These are phyloP conservation scores for Pseudonitzschia pungens DNA, from an alignment of 108 stramenopile species.

Conservation along the genomic window DNA sequence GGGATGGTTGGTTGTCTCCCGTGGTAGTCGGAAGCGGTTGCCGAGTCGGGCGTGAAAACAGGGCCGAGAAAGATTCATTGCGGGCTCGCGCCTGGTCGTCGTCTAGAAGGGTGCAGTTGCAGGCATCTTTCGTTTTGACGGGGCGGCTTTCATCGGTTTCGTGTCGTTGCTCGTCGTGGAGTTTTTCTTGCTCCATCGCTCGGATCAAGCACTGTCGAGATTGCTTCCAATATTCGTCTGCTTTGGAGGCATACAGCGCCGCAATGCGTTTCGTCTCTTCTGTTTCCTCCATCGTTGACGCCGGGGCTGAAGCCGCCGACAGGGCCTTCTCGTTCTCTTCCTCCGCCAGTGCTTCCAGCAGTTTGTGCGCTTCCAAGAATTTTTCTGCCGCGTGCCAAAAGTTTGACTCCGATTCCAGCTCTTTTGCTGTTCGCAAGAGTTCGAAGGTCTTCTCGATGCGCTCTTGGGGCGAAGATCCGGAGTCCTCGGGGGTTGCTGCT, in stretches of 20 bases:
- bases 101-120: not conserved
- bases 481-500: not conserved
- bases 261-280: constrained; percentile 25
- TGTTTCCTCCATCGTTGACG: constrained; percentile 23
- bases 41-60: constrained; percentile 35
- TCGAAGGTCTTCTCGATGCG: constrained; percentile 37
- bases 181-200: constrained; percentile 31
- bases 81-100: constrained; percentile 33
- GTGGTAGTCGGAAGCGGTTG: not conserved
- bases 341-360: constrained; percentile 27
- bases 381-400: constrained; percentile 33
- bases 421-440: constrained; percentile 24
- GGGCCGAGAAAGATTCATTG: constrained; percentile 17
- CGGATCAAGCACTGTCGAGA: constrained; percentile 28
- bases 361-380: constrained; percentile 22
- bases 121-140: not conserved
- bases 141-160: not conserved
- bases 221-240: constrained; percentile 34
- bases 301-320: not conserved
- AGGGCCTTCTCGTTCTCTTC: constrained; percentile 10
- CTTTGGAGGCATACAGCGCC: constrained; percentile 29
- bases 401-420: constrained; percentile 28
- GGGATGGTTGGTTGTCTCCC: not conserved
- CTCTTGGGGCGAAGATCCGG: not conserved
- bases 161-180: constrained; percentile 15